Percentiles rank a stretch among this genome's conserved stretches.
Evolutionary conservation across 257 asterid genomes (phyloP).

Genomic region (Solanum phureja): DNA sequence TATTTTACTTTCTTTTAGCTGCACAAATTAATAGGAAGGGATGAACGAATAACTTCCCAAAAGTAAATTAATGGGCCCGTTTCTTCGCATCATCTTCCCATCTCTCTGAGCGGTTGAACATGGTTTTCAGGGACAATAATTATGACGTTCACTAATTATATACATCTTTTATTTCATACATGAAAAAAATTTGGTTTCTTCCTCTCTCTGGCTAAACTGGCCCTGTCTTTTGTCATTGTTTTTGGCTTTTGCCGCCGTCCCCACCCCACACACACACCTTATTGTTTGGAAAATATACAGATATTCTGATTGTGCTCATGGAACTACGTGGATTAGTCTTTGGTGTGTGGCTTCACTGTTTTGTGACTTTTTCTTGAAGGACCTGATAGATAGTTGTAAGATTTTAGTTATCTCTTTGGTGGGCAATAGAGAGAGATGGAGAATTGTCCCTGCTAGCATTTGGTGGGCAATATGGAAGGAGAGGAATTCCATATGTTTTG

Average conservation of each 20-base stretch:
- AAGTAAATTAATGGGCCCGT: not conserved
- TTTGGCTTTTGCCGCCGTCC: too few relatives aligned
- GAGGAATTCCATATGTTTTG: too few relatives aligned
- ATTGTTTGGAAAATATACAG: not conserved
- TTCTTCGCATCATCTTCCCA: not conserved
- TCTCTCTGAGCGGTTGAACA: not conserved
- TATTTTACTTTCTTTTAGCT: not conserved
- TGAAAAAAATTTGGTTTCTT: not conserved
- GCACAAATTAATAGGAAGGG: not conserved
- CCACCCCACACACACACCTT: too few relatives aligned
- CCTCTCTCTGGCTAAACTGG: not conserved
- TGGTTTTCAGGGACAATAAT: not conserved
- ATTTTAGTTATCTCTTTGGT: not conserved
- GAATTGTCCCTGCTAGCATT: too few relatives aligned
- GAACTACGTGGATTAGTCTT: not conserved
- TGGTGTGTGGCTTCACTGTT: not conserved
- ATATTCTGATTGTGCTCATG: not conserved
- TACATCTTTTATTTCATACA: not conserved
- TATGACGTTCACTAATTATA: not conserved
- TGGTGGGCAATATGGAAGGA: too few relatives aligned
- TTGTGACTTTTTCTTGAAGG: not conserved
- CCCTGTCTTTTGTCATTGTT: not conserved
- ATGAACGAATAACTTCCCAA: not conserved
- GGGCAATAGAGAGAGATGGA: too few relatives aligned
- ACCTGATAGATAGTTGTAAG: not conserved